Evolutionary conservation across 768 basidiomycete species (phyloP).

Genomic region (Xerocomellus intermedius): DNA sequence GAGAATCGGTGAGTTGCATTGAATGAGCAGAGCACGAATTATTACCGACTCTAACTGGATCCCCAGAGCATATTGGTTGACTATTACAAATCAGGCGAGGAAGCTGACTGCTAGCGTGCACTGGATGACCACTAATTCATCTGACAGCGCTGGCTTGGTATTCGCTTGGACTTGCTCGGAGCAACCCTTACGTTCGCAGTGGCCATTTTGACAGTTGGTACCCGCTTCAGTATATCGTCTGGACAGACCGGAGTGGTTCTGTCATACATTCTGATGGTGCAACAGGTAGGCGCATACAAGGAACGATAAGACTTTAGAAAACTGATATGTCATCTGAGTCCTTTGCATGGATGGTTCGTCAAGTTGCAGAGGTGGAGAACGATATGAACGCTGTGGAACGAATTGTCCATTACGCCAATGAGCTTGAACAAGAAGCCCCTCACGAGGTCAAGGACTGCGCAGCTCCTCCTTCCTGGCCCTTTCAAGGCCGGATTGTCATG

Average conservation of each 20-base stretch:
- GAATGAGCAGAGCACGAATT: not conserved
- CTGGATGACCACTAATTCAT: not conserved
- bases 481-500: conserved; percentile 69
- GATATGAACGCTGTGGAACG: conserved; percentile 92
- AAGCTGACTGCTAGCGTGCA: not conserved
- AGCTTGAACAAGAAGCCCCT: conserved; percentile 80
- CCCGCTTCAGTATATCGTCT: conserved; percentile 73
- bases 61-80: conserved; percentile 77
- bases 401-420: conserved; percentile 74
- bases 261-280: conserved; percentile 77
- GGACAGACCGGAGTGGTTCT: conserved; percentile 75
- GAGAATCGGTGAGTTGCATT: conserved; percentile 73
- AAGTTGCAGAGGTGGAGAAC: conserved; percentile 86
- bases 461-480: conserved; percentile 71
- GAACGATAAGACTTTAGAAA: not conserved
- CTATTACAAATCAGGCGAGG: conserved; percentile 72
- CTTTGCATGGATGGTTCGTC: conserved; percentile 75
- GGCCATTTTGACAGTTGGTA: conserved; percentile 72
- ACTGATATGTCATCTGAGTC: conserved; percentile 34
- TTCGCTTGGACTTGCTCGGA: conserved; percentile 88
- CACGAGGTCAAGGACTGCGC: conserved; percentile 60
- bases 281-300: conserved; percentile 50
- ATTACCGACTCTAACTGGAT: not conserved
- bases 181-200: conserved; percentile 70
- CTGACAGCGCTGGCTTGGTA: conserved; percentile 74